Percentiles rank a stretch among this genome's conserved stretches.
phyloP scores from a whole-genome alignment of 2,329 filamentous ascomycete genomes.

The Verruconis gallopava region DNA sequence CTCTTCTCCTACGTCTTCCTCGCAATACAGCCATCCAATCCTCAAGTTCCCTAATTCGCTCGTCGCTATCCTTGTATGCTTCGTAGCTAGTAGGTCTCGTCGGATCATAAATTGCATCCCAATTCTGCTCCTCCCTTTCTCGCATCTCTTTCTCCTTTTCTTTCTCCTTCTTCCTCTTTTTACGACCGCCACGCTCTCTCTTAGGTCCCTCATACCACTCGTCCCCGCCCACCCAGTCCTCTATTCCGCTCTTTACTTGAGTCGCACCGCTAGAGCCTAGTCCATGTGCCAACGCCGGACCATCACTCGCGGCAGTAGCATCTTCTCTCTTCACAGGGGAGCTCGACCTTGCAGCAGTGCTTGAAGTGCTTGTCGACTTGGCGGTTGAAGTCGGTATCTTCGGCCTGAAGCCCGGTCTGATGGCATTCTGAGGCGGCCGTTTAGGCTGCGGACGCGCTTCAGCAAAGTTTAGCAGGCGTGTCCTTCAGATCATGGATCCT shows the following conservation, averaged over 20 bases:
- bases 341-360: conserved; percentile 13
- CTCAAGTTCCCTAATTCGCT: conserved; percentile 63
- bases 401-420: conserved; percentile 14
- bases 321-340: conserved; percentile 12
- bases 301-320: conserved; percentile 11
- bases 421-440: background rate
- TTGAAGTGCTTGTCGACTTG: conserved; percentile 39
- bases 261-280: conserved; percentile 65
- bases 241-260: too few species aligned
- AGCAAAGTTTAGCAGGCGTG: background rate
- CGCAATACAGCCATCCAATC: conserved; percentile 82
- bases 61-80: conserved; percentile 72
- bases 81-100: conserved; percentile 70
- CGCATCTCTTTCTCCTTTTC: conserved; percentile 55
- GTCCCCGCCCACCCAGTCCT: conserved; percentile 67
- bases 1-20: conserved; percentile 46
- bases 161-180: conserved; percentile 45
- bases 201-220: conserved; percentile 50
- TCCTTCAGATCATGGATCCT: conserved; percentile 42
- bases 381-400: conserved; percentile 41
- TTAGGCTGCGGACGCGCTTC: conserved; percentile 1
- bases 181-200: conserved; percentile 57
- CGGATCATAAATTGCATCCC: conserved; percentile 87
- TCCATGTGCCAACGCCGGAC: conserved; percentile 31
- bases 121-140: conserved; percentile 46